Percentiles rank a stretch among this genome's conserved stretches.
Evolutionary conservation across 495 filamentous ascomycete species (phyloP).

Genomic region (Durotheca rogersii): DNA sequence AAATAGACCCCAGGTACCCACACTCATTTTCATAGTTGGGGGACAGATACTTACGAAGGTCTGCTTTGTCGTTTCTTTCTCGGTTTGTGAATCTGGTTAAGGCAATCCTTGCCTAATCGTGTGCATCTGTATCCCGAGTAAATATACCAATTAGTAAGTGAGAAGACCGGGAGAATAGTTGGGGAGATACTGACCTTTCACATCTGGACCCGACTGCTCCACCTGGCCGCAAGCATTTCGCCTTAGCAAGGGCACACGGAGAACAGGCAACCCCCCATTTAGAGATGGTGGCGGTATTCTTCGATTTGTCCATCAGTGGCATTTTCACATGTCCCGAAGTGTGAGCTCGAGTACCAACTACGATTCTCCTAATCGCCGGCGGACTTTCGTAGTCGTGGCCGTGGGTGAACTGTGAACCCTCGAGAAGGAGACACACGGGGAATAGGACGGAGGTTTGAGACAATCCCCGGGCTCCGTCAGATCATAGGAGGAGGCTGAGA

Average conservation of each 20-base stretch:
- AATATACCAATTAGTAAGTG: slow-evolving; percentile 14
- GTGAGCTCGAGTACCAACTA: neutral
- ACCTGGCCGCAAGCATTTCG: slow-evolving; percentile 33
- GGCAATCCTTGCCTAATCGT: slow-evolving; percentile 38
- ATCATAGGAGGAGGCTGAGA: no score
- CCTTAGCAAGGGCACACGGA: slow-evolving; percentile 39
- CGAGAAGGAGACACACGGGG: neutral
- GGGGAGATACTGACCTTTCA: slow-evolving; percentile 29
- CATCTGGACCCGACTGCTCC: slow-evolving; percentile 21
- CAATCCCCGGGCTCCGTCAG: slow-evolving; percentile 15
- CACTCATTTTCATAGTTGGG: no score
- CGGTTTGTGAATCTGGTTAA: slow-evolving; percentile 34
- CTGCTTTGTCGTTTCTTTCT: slow-evolving; percentile 40
- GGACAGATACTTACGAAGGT: slow-evolving; percentile 40
- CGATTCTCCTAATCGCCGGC: slow-evolving; percentile 17
- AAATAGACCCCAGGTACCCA: no score
- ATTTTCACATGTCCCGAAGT: neutral
- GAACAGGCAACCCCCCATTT: slow-evolving; percentile 43
- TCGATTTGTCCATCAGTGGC: slow-evolving; percentile 20
- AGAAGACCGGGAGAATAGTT: no score
- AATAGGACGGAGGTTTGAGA: slow-evolving; percentile 16
- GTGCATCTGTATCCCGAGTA: slow-evolving; percentile 30
- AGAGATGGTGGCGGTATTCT: slow-evolving; percentile 22
- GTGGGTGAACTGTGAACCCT: slow-evolving; percentile 14
- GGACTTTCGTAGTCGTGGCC: slow-evolving; percentile 23